These are phyloP conservation scores for Didymella segeticola DNA, from an alignment of 2,329 filamentous ascomycete species.

Conservation along the genomic window DNA sequence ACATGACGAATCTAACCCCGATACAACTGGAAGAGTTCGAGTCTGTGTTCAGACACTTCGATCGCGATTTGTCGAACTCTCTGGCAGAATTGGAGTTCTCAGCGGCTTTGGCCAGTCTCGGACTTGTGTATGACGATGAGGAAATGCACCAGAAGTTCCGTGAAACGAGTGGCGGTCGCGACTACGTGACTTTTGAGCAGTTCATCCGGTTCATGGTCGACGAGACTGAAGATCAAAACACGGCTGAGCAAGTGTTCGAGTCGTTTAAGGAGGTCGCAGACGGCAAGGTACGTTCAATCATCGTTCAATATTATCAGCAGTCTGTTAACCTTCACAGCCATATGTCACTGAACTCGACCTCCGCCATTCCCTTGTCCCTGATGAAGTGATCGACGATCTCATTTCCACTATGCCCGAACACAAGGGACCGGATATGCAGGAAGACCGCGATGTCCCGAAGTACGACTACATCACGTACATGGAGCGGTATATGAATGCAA, in stretches of 20 bases:
- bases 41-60: slow-evolving; percentile 97
- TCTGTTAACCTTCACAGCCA: slow-evolving; percentile 58
- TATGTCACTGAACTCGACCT: slow-evolving; percentile 99
- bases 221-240: slow-evolving; percentile 98
- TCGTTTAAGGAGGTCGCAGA: slow-evolving; percentile 97
- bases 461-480: slow-evolving; percentile 98
- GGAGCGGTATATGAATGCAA: slow-evolving; percentile 68
- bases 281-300: slow-evolving; percentile 70
- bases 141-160: slow-evolving; percentile 97
- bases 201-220: slow-evolving; percentile 99
- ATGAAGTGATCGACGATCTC: slow-evolving; percentile 95
- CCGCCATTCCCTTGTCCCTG: slow-evolving; percentile 90
- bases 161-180: slow-evolving; percentile 79
- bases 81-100: slow-evolving; percentile 95
- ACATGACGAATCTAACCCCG: slow-evolving; percentile 98
- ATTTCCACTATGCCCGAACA: slow-evolving; percentile 85
- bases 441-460: slow-evolving; percentile 83
- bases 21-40: slow-evolving; percentile 99
- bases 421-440: slow-evolving; percentile 81
- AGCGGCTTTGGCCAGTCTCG: slow-evolving; percentile 91
- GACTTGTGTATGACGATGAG: slow-evolving; percentile 93
- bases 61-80: slow-evolving; percentile 88
- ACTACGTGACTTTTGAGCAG: slow-evolving; percentile 93
- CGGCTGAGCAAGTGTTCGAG: slow-evolving; percentile 97
- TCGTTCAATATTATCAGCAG: background rate